Conservation (phyloP, 208 protist species). For the Leishmania martiniquensis region DNA sequence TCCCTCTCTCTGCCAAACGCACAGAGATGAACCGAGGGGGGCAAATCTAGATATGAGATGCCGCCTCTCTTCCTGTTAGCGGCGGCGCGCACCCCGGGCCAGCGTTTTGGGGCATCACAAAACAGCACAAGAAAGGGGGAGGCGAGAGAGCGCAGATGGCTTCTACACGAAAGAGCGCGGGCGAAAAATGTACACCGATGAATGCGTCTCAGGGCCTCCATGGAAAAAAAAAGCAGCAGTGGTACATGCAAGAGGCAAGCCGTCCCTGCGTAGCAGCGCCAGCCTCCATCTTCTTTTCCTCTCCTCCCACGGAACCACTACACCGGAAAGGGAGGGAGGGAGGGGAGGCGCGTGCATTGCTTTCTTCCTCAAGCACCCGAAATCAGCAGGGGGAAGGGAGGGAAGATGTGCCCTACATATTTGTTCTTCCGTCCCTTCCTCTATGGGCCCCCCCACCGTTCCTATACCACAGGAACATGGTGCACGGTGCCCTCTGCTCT, state of each 20-base stretch:
- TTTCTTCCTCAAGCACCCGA: neutral
- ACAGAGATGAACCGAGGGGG: neutral
- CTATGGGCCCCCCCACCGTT: neutral
- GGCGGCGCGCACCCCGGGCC: neutral
- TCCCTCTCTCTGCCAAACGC: neutral
- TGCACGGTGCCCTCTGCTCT: neutral
- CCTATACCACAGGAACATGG: neutral
- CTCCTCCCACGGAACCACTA: neutral
- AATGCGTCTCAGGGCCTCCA: neutral
- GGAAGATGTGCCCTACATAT: no score
- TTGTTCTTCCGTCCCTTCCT: no score
- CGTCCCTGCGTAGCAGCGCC: neutral
- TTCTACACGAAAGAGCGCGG: neutral
- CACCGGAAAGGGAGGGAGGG: neutral
- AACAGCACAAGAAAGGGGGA: neutral
- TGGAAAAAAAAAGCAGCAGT: constrained; percentile 15
- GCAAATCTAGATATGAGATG: neutral
- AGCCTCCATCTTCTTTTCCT: neutral
- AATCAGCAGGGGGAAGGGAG: neutral
- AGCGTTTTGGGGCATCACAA: neutral
- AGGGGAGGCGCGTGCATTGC: neutral
- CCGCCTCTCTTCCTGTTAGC: constrained; percentile 3
- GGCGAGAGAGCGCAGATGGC: neutral
- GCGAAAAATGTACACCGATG: constrained; percentile 5
- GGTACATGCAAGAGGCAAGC: neutral